Percentiles rank a stretch among this genome's conserved stretches.
phyloP scores from a whole-genome alignment of 345 rosid species.

The Mallotus nudiflorus region DNA sequence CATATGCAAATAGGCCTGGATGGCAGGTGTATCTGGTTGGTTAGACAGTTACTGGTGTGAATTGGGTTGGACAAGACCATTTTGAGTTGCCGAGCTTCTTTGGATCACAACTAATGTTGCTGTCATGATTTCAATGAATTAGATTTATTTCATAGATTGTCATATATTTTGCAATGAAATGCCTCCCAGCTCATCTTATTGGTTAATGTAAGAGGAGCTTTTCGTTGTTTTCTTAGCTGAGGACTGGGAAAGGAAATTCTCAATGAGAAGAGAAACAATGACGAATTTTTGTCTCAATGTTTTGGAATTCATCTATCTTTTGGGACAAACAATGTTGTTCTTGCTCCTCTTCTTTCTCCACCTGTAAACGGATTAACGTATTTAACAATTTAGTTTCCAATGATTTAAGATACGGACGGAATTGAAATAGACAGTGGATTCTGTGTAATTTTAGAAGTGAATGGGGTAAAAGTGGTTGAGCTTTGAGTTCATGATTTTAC shows the following conservation, averaged over 20 bases:
- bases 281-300: neutral
- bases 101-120: conserved; percentile 10
- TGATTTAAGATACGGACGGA: neutral
- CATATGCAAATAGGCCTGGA: neutral
- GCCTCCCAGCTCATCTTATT: neutral
- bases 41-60: neutral
- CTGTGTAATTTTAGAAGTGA: too few relatives aligned
- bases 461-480: too few relatives aligned
- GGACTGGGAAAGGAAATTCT: neutral
- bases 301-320: too few relatives aligned
- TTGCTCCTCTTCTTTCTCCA: too few relatives aligned
- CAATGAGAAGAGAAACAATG: neutral
- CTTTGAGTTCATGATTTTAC: too few relatives aligned
- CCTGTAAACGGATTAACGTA: too few relatives aligned
- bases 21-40: neutral
- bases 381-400: neutral
- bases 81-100: conserved; percentile 10
- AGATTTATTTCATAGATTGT: neutral
- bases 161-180: neutral
- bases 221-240: conserved; percentile 8
- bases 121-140: neutral
- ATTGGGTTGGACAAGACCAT: neutral
- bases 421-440: too few relatives aligned
- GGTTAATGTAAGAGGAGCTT: conserved; percentile 5
- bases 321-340: too few relatives aligned